phyloP scores from a whole-genome alignment of 257 asterid species.

The Echium plantagineum region DNA sequence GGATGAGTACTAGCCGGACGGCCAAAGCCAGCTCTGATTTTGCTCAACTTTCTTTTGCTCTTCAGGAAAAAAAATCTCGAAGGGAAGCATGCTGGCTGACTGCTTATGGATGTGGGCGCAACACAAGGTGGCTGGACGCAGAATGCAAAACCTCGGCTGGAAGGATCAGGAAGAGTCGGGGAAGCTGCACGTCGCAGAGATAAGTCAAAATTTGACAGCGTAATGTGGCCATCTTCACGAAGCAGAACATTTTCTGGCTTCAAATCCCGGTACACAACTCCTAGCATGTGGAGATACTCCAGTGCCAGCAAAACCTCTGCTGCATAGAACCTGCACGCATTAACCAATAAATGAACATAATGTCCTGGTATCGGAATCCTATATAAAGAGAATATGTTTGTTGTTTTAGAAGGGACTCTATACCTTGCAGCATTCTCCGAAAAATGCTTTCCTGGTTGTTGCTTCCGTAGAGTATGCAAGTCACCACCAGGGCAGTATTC shows the following conservation, averaged over 20 bases:
- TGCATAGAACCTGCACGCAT: slow-evolving; percentile 53
- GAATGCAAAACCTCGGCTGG: slow-evolving; percentile 45
- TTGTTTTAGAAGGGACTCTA: slow-evolving; percentile 5
- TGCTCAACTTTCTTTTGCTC: slow-evolving; percentile 37
- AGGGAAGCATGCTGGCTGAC: slow-evolving; percentile 66
- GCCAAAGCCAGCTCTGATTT: slow-evolving; percentile 35
- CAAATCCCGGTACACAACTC: slow-evolving; percentile 69
- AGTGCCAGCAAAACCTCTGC: slow-evolving; percentile 78
- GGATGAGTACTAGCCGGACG: slow-evolving; percentile 32
- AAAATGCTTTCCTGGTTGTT: slow-evolving; percentile 47
- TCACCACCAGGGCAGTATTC: slow-evolving; percentile 57
- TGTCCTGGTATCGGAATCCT: not conserved
- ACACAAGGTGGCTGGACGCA: slow-evolving; percentile 72
- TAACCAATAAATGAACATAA: not conserved
- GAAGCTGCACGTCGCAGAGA: slow-evolving; percentile 70
- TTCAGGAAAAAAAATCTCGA: slow-evolving; percentile 60
- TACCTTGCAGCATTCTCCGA: slow-evolving; percentile 53
- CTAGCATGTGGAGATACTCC: slow-evolving; percentile 85
- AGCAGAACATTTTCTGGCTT: slow-evolving; percentile 77
- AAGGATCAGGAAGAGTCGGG: slow-evolving; percentile 48
- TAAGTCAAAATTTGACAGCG: slow-evolving; percentile 82
- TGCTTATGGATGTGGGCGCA: slow-evolving; percentile 61
- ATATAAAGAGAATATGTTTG: not conserved
- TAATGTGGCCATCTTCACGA: slow-evolving; percentile 80
- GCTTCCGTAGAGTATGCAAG: slow-evolving; percentile 39